Base-by-base conservation (phyloP, 495 filamentous ascomycete genomes). In the Penicillium manginii region DNA sequence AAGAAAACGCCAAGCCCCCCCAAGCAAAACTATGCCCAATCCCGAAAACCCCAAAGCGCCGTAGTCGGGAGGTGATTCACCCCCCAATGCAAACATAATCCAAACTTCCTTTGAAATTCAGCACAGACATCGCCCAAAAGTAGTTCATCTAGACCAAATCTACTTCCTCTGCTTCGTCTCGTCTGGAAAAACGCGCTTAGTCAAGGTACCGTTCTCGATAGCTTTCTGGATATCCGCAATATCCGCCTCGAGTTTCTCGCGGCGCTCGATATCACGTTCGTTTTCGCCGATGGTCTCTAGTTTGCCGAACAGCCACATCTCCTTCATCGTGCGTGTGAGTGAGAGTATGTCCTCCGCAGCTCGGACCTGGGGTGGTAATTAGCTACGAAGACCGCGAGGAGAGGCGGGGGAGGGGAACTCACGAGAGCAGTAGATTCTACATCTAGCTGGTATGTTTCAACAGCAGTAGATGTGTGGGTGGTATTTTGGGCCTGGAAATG, bases 271-370 rank as follows among this genome's bases (percentile, higher is more conserved):
- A 52, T 80, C 78, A 35, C 72, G 68, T 45, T 78, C 71, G 42
- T 78, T 68, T 63, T 81, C 79, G 18, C 82, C 83, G 9, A 89
- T 67, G 0, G 86, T 88, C 21, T 89, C 74, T n/a, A 91, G 75
- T 57, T 86, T 82, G 15, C 88, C 88, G 63, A 88, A 89, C 22
- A 90, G 74, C 88, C 88, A 91, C n/a, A 83, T 78, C 63, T 91
- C 88, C 70, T 91, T 89, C 75, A 91, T 74, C 7, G 77, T 73
- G 14, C 88, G 80, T 32, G 83, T 88, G 14, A 91, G 65, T 11
- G 79, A 75, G 37, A 89, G 75, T 19, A 88, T 68, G 51, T 91
- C 87, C 70, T 91, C 88, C 10, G 83, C 83, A 12, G 85, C 80
- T 45, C 84, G 84, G 63, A 88, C 78, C 87, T 89, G 45, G 4